These are phyloP conservation scores for Corniculantispora saksenae DNA, from an alignment of 2,329 filamentous ascomycete genomes.

Conservation along the genomic window DNA sequence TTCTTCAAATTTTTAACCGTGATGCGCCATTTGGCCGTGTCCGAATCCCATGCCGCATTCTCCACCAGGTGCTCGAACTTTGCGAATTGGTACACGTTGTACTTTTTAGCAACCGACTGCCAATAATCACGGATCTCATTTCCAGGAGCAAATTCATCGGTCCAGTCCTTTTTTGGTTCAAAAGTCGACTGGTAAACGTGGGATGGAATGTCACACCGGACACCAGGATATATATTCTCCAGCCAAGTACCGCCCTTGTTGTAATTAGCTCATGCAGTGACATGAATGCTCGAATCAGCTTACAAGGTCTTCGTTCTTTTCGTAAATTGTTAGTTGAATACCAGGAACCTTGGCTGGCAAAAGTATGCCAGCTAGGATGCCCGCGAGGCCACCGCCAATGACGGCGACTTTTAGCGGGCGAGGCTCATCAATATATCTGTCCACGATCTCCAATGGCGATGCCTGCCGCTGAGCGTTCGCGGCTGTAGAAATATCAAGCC, in stretches of 20 bases:
- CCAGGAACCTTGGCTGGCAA: slow-evolving; percentile 69
- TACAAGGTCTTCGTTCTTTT: slow-evolving; percentile 69
- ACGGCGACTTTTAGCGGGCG: slow-evolving; percentile 36
- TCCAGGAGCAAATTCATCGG: slow-evolving; percentile 66
- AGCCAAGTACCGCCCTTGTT: slow-evolving; percentile 54
- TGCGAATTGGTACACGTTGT: slow-evolving; percentile 62
- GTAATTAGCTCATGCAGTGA: not conserved
- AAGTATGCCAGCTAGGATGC: slow-evolving; percentile 59
- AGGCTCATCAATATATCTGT: slow-evolving; percentile 38
- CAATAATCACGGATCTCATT: slow-evolving; percentile 68
- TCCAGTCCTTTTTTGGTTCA: slow-evolving; percentile 68
- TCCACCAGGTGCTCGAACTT: slow-evolving; percentile 58
- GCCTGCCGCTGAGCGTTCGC: not conserved
- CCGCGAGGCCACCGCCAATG: slow-evolving; percentile 39
- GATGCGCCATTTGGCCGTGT: slow-evolving; percentile 51
- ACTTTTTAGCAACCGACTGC: slow-evolving; percentile 61
- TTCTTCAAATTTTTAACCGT: not conserved
- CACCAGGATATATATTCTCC: slow-evolving; percentile 62
- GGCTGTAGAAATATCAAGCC: not conserved
- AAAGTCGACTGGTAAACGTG: slow-evolving; percentile 72
- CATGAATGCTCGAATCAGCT: slow-evolving; percentile 28
- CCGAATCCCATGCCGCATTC: slow-evolving; percentile 56
- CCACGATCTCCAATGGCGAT: slow-evolving; percentile 21
- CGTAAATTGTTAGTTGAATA: slow-evolving; percentile 64
- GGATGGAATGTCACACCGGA: slow-evolving; percentile 68